Percentiles rank a stretch among this genome's conserved stretches.
Conservation (phyloP, 2,329 filamentous ascomycete species). For the Septoria petroselini region DNA sequence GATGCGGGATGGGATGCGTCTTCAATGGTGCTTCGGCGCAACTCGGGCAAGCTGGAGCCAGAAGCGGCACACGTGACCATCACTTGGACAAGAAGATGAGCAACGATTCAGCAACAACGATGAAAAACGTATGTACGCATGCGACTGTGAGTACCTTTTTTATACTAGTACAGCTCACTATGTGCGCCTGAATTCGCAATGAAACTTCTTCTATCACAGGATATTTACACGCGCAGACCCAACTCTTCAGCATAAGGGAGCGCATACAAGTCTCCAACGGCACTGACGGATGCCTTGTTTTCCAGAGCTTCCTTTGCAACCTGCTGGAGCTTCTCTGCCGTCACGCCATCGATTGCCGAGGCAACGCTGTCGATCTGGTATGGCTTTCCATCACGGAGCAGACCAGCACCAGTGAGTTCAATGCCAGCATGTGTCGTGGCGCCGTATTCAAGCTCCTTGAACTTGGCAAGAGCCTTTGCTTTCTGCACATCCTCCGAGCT, state of each 20-base stretch:
- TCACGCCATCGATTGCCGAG: constrained; percentile 76
- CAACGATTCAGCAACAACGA: not conserved
- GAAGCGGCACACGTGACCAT: not conserved
- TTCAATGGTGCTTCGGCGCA: constrained; percentile 14
- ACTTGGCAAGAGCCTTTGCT: constrained; percentile 90
- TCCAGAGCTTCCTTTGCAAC: constrained; percentile 83
- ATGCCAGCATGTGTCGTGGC: constrained; percentile 75
- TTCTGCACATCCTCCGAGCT: constrained; percentile 85
- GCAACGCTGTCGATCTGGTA: constrained; percentile 79
- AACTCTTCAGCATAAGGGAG: constrained; percentile 93
- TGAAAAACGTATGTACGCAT: not conserved
- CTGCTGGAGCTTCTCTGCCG: constrained; percentile 82
- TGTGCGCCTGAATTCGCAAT: constrained; percentile 31
- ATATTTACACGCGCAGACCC: constrained; percentile 84
- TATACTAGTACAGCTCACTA: constrained; percentile 37
- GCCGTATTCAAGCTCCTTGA: constrained; percentile 77
- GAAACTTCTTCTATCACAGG: constrained; percentile 28
- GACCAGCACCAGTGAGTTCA: constrained; percentile 77
- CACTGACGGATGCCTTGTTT: constrained; percentile 81
- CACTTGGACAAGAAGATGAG: not conserved
- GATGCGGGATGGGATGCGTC: constrained; percentile 3
- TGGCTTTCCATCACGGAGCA: constrained; percentile 76
- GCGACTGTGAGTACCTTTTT: constrained; percentile 16
- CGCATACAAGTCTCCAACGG: constrained; percentile 86
- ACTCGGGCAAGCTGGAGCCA: constrained; percentile 7